These are phyloP conservation scores for Leavenworthia alabamica DNA, from an alignment of 345 rosid genomes.

Conservation along the genomic window DNA sequence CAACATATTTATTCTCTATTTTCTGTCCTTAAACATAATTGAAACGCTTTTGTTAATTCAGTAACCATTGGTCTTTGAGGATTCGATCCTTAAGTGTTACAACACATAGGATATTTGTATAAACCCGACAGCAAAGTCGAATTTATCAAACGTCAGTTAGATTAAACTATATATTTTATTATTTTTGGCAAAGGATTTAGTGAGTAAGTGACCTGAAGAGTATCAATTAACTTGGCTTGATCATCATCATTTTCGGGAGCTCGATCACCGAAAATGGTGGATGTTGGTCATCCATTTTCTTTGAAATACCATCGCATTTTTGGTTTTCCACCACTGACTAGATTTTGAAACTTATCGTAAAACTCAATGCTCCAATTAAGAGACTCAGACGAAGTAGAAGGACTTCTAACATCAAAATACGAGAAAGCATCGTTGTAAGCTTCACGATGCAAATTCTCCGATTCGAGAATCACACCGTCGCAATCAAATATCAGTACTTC, in stretches of 20 bases:
- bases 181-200: not conserved
- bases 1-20: no score
- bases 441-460: constrained; percentile 87
- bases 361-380: constrained; percentile 68
- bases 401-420: constrained; percentile 67
- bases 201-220: constrained; percentile 61
- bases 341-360: constrained; percentile 82
- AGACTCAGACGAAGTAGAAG: constrained; percentile 42
- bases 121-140: no score
- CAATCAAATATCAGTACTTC: constrained; percentile 85
- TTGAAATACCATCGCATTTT: constrained; percentile 98
- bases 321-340: constrained; percentile 88
- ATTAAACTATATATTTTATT: no score
- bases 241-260: constrained; percentile 62
- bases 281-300: constrained; percentile 92
- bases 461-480: constrained; percentile 88
- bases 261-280: constrained; percentile 40
- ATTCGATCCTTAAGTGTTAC: no score
- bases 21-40: no score
- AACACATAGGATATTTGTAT: no score
- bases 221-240: constrained; percentile 66
- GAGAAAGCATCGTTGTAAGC: constrained; percentile 93
- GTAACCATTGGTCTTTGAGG: no score
- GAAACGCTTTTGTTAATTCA: no score
- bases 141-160: no score